Conservation (phyloP, 176 grass and related monocot genomes). For the Pontederia crassipes region DNA sequence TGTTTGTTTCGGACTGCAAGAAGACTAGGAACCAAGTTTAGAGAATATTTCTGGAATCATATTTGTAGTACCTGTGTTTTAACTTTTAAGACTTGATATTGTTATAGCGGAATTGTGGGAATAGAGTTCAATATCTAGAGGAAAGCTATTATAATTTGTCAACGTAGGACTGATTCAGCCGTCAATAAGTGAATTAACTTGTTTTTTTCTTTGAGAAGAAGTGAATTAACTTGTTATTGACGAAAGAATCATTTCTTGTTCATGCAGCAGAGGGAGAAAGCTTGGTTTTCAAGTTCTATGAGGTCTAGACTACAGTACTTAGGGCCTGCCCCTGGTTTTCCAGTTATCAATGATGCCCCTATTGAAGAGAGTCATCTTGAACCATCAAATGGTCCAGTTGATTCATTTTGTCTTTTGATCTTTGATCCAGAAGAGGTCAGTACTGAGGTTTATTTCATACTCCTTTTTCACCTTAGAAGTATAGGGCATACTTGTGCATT, state of each 20-base stretch:
- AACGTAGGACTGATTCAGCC: too few relatives aligned
- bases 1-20: too few relatives aligned
- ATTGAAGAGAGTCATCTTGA: conserved; percentile 38
- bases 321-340: conserved; percentile 59
- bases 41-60: too few relatives aligned
- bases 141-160: too few relatives aligned
- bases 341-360: conserved; percentile 32
- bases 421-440: conserved; percentile 79
- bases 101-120: too few relatives aligned
- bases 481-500: neutral
- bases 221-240: conserved; percentile 4
- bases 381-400: conserved; percentile 55
- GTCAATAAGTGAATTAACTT: neutral
- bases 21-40: too few relatives aligned
- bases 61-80: too few relatives aligned
- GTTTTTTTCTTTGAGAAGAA: neutral
- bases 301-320: conserved; percentile 79
- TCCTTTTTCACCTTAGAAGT: neutral
- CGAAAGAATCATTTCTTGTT: neutral
- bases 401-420: conserved; percentile 63
- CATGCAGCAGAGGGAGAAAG: conserved; percentile 60
- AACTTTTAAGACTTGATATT: too few relatives aligned
- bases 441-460: neutral
- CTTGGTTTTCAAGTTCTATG: conserved; percentile 67
- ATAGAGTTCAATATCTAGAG: too few relatives aligned